Evolutionary conservation across 305 asterid genomes (phyloP).

Genomic region (Solanum aculeatissimum): DNA sequence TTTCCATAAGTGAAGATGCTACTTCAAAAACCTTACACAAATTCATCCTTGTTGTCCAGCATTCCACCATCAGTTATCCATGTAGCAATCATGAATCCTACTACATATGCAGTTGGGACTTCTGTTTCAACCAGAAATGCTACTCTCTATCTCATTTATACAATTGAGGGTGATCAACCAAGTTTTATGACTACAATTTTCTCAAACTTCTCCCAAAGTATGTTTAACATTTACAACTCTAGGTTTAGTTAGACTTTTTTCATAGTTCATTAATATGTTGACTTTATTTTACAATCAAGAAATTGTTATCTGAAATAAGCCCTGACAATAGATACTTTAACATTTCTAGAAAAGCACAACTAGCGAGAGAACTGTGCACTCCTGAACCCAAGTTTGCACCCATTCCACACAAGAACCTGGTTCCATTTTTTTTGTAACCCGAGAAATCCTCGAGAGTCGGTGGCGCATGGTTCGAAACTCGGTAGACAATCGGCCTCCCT

Average conservation of each 20-base stretch:
- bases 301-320: background rate
- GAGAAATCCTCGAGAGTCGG: background rate
- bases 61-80: background rate
- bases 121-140: background rate
- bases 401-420: background rate
- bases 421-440: background rate
- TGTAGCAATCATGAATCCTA: background rate
- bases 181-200: background rate
- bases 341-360: background rate
- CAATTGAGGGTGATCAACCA: background rate
- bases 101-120: background rate
- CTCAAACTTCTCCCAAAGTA: background rate
- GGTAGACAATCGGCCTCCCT: background rate
- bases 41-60: background rate
- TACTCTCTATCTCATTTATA: background rate
- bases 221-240: background rate
- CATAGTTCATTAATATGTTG: background rate
- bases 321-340: background rate
- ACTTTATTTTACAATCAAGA: background rate
- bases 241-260: background rate
- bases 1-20: background rate
- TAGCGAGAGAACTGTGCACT: background rate
- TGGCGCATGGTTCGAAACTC: background rate
- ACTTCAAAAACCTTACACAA: background rate
- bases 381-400: background rate